Conservation (phyloP, 495 filamentous ascomycete genomes). For the Hypoxylon lienhwacheense region DNA sequence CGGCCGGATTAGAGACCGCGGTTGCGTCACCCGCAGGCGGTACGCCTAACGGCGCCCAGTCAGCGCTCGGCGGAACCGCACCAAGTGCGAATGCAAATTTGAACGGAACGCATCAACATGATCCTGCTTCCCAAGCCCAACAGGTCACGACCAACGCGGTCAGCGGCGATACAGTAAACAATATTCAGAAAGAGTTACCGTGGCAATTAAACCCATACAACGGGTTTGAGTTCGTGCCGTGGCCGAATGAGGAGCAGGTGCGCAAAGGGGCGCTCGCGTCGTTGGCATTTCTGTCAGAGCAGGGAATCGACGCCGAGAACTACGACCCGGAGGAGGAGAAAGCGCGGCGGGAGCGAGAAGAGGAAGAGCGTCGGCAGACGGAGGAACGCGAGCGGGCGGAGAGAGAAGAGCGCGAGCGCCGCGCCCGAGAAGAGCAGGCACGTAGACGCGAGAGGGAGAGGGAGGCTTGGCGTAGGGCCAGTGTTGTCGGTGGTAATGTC, state of each 20-base stretch:
- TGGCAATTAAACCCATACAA: constrained; percentile 56
- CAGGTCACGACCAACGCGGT: constrained; percentile 3
- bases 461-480: constrained; percentile 42
- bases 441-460: constrained; percentile 37
- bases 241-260: constrained; percentile 67
- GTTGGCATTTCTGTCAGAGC: constrained; percentile 59
- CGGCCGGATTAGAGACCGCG: constrained; percentile 27
- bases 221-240: constrained; percentile 61
- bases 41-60: constrained; percentile 32
- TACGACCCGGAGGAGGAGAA: constrained; percentile 58
- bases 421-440: constrained; percentile 43
- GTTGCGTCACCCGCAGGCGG: constrained; percentile 36
- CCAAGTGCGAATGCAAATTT: not conserved
- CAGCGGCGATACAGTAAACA: not conserved
- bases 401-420: constrained; percentile 47
- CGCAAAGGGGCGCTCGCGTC: constrained; percentile 62
- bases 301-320: constrained; percentile 57
- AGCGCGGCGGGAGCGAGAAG: constrained; percentile 44
- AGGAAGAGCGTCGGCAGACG: constrained; percentile 42
- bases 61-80: not conserved
- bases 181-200: constrained; percentile 45
- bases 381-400: constrained; percentile 49
- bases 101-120: constrained; percentile 23
- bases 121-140: constrained; percentile 12
- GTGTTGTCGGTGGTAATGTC: constrained; percentile 20